Evolutionary conservation across 768 basidiomycete species (phyloP), one percentile per base, ranked within the genome.

Genomic region (Baorangia bicolor): DNA sequence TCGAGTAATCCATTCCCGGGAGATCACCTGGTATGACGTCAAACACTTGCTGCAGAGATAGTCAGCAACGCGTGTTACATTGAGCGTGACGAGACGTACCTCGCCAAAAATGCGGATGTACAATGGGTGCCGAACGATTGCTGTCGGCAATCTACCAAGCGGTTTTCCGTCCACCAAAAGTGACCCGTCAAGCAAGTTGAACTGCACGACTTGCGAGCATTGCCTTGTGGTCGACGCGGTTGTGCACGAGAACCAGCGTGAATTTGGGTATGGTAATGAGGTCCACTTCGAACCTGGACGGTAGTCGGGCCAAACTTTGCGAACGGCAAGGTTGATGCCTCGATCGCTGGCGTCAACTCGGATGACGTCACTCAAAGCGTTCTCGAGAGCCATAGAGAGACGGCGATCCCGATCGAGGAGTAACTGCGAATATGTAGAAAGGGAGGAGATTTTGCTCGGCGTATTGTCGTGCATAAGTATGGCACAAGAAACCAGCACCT

Each of bases 161-260:
- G 73, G 69, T 53, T 71, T 71, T 8, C 79, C 80, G 13, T 76
- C 63, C 11, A 82, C 67, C 18, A 80, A 67, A 2, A 82, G 63
- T 23, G 61, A 46, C 13, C 79, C 80, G 18, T 69, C 60, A 3
- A 81, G 56, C 2, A 81, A 33, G 51, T 83, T 74, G 20, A 78
- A 64, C 45, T 74, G 69, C 7, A 81, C 66, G 20, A n/a, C 44
- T 43, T 74, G 74, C 20, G 61, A 55, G 33, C 37, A 8, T 30
- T 61, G 53, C 14, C 39, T 55, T 2, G 33, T 18, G 5, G 47
- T 44, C 2, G 51, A 10, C 7, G 52, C 42, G 0, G 77, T 72
- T 18, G 23, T 43, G 18, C 64, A 68, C 9, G 40, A 52, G 13
- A 74, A 9, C 74, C 75, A 75, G 18, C 64, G 68, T 6, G 66